Evolutionary conservation across 148 eudicot genomes (phyloP), one percentile per base, ranked within the genome.

Genomic region (Chenopodium suecicum): DNA sequence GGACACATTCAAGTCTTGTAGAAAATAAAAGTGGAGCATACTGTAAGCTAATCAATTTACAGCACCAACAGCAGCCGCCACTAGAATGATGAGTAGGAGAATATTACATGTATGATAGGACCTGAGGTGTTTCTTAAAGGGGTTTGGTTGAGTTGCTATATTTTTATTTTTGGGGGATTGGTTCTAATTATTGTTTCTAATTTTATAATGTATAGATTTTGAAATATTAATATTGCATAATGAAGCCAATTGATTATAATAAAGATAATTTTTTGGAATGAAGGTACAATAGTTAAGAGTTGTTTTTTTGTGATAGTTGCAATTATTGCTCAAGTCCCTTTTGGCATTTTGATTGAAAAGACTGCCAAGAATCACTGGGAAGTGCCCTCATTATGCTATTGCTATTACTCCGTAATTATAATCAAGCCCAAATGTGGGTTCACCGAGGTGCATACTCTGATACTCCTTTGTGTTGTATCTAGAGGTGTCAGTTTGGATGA

Each of bases 31-130:
- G 86, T 58, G 98, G 98, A 9, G 86, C 98, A 1, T 94, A 94
- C 81, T 94, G 77, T 72, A 94, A 90, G 88, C 78, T 94, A 48
- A 89, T 94, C 80, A 94, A 79, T 84, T 81, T 94, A 64, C 98
- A 94, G 79, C 89, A 88, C 67, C 93, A 89, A 73, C 90, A 87
- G 41, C 91, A 86, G 25, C 88, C 86, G 17, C 32, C 76, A 25
- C 41, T 20, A 19, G 62, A 80, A 19, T 79, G 46, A 46, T 60
- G 69, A 68, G 4, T 11, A 65, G 22, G 68, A 74, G 14, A 14
- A 9, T 16, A 47, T 48, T 17, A 56, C 69, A 11, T 58, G 56
- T 79, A 22, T 62, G 78, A 80, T 48, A 75, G 58, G 75, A 70
- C 71, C 37, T 11, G 25, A 54, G 63, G 52, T 23, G 48, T 54